Evolutionary conservation across 352 stramenopile species (phyloP).

Genomic region (Phytophthora sp.): DNA sequence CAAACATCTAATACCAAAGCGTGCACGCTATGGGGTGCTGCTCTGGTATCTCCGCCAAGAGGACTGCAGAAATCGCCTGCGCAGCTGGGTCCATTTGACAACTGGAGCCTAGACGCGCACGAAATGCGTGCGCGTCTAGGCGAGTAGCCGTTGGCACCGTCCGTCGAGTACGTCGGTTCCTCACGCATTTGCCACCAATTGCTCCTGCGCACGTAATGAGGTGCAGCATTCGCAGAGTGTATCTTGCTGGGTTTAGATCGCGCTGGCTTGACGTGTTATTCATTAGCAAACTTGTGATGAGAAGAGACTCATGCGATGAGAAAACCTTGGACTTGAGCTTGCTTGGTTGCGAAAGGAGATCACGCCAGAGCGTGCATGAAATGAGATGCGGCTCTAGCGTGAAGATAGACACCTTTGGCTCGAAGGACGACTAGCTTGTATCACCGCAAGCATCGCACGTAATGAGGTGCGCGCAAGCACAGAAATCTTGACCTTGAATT

Average conservation of each 20-base stretch:
- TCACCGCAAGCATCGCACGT: constrained; percentile 10
- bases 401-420: not conserved
- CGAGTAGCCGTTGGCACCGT: constrained; percentile 15
- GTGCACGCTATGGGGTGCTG: constrained; percentile 34
- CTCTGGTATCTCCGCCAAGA: constrained; percentile 5
- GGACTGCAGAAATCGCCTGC: not conserved
- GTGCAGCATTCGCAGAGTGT: constrained; percentile 14
- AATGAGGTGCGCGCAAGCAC: constrained; percentile 21
- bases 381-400: constrained; percentile 21
- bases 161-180: not conserved
- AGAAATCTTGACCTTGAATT: constrained; percentile 11
- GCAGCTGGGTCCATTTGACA: constrained; percentile 6
- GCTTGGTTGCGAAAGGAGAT: not conserved
- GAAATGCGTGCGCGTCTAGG: no score
- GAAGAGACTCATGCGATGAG: not conserved
- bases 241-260: not conserved
- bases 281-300: constrained; percentile 15
- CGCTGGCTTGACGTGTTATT: not conserved
- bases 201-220: constrained; percentile 31
- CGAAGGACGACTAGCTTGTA: not conserved
- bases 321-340: constrained; percentile 13
- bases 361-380: constrained; percentile 14
- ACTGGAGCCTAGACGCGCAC: not conserved
- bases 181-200: not conserved
- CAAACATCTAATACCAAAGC: constrained; percentile 2